Base-by-base conservation (phyloP, 306 rosid genomes). In the Urtica urens region DNA sequence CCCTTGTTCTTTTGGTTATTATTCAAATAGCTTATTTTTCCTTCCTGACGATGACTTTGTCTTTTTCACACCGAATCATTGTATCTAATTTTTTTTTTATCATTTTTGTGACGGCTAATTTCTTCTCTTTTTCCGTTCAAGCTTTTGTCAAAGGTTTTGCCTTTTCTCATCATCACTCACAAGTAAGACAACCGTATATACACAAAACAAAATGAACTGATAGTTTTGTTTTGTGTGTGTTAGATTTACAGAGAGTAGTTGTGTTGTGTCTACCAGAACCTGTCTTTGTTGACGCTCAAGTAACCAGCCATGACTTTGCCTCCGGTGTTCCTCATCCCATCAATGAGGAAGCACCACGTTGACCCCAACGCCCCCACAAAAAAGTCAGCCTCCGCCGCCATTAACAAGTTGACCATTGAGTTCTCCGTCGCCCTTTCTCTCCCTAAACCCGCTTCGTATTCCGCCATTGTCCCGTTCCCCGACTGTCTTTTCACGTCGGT, bases 271-370 rank as follows among this genome's bases (percentile, higher is more conserved):
- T 43, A 84, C 95, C 97, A 84, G 68, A 84, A 90, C 31, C 99
- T 61, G 54, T 90, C 93, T 72, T 79, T 81, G 79, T 90, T 90
- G 19, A 90, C 97, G 41, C 95, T 90, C 59, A 85, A 77, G 68
- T 72, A 90, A 25, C 94, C 99, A 44, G 99, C 74, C 94, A 81
- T 90, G 8, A 81, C 95, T 71, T 82, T 85, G 1, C 99, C 99
- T 8, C 92, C 99, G 0, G 99, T 85, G 28, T 79, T 90, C 66
- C 95, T 85, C 99, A 90, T 90, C 51, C 95, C 99, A 65, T 90
- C 99, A 39, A 81, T 79, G 7, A 90, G 94, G 30, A 46, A 85
- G 30, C 87, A 90, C 99, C 99, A 90, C 14, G 92, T 74, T 12
- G 99, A 90, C 25, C 99, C 99, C 82, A 90, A 43, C 23, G 84